Conservation (phyloP, 345 rosid species). For the Lepidium sativum region DNA sequence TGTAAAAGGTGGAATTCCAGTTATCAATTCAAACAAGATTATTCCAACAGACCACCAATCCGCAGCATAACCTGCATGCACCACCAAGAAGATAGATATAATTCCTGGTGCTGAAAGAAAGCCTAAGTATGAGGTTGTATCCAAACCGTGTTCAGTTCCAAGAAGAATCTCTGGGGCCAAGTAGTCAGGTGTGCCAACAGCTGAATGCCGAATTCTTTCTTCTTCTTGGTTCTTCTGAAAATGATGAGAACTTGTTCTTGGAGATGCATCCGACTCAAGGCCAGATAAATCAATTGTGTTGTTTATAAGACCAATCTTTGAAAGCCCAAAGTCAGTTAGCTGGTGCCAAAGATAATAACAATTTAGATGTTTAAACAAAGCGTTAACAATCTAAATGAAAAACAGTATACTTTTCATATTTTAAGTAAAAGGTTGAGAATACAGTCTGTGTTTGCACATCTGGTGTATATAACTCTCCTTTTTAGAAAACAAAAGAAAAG, state of each 20-base stretch:
- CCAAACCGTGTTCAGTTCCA: constrained; percentile 68
- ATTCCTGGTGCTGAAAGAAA: neutral
- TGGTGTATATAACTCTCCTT: neutral
- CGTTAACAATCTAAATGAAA: neutral
- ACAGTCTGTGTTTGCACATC: neutral
- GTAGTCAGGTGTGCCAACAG: constrained; percentile 88
- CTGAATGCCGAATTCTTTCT: constrained; percentile 44
- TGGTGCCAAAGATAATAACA: constrained; percentile 36
- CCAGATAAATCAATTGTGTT: constrained; percentile 64
- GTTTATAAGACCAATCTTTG: constrained; percentile 79
- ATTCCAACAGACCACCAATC: constrained; percentile 96
- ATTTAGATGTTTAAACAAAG: neutral
- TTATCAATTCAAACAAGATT: constrained; percentile 64
- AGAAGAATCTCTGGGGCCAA: constrained; percentile 92
- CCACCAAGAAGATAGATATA: constrained; percentile 22
- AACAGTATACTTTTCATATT: neutral
- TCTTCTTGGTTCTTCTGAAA: constrained; percentile 36
- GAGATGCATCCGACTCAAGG: constrained; percentile 34
- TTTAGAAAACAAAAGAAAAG: neutral
- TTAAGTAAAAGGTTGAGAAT: neutral
- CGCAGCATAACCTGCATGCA: constrained; percentile 58
- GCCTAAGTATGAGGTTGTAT: constrained; percentile 13
- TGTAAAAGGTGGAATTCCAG: constrained; percentile 78
- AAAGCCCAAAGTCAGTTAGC: constrained; percentile 87
- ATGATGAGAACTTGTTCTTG: constrained; percentile 29